Evolutionary conservation across 2,329 filamentous ascomycete species (phyloP), one percentile per base, ranked within the genome.

Genomic region (Colletotrichum destructivum): DNA sequence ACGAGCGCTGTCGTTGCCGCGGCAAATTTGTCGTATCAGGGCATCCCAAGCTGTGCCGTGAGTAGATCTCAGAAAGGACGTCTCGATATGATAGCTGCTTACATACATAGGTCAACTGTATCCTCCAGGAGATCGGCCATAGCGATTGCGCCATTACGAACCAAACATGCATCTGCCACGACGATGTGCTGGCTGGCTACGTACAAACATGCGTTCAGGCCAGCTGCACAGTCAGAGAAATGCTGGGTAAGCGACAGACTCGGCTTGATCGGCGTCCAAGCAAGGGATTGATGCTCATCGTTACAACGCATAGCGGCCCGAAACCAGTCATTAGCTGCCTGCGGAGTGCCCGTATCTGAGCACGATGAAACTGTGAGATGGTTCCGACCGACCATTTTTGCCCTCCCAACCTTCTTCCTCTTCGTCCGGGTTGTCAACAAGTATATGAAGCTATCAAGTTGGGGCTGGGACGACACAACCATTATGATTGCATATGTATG

Each of bases 391-490:
- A 16, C 60, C 2, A 21, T 72, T 0, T 72, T 72, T 21, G 54
- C 15, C 2, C 21, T 72, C 4, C 54, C 54, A 12, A 69, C 69
- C 1, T 55, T 72, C 11, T 72, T 72, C 46, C 26, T 64, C 31
- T 12, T 69, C 2, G 11, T 63, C 2, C 54, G 54, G 16, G 42
- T 69, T 6, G 40, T 13, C 16, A 69, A 72, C 21, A 72, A 72
- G 15, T 62, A n/a, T 15, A 55, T 72, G 59, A 72, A 72, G 66
- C 46, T 72, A 1, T 72, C 69, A 21, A 5, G 65, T 3, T 72
- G 65, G 65, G 40, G 65, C 26, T 72, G 65, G 69, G 69, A 72
- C 18, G 69, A 72, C 40, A 47, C 40, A n/a, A 69, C 69, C 31
- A 60, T 69, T 18, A 7, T 64, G 9, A 23, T 72, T 13, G 65